phyloP scores from a whole-genome alignment of 495 filamentous ascomycete genomes.

The Penicillium fimorum region DNA sequence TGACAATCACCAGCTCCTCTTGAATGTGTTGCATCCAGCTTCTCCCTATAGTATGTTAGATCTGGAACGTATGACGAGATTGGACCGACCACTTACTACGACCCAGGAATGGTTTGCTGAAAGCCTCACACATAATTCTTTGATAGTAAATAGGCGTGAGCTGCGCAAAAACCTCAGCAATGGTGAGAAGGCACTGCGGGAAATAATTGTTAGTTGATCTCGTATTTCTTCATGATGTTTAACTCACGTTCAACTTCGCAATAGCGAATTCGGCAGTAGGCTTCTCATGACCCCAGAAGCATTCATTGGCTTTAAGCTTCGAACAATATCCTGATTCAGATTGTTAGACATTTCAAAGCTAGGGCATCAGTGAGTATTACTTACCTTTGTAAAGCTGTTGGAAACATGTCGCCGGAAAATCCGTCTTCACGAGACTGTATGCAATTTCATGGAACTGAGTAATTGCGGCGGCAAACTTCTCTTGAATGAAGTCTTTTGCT shows the following conservation, averaged over 20 bases:
- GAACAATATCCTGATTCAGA: neutral
- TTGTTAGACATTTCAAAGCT: neutral
- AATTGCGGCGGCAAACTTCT: slow-evolving; percentile 3
- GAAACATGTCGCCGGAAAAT: neutral
- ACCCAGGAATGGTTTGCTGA: neutral
- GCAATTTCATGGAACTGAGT: neutral
- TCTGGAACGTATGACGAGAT: neutral
- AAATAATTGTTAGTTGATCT: neutral
- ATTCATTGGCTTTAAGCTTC: slow-evolving; percentile 3
- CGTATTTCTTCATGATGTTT: neutral
- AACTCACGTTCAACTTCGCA: neutral
- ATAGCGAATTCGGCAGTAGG: neutral
- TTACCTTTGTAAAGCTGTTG: slow-evolving; percentile 3
- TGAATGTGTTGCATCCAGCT: slow-evolving; percentile 21
- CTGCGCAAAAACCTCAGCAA: slow-evolving; percentile 15
- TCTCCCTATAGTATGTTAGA: slow-evolving; percentile 10
- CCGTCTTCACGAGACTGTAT: neutral
- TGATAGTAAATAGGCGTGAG: slow-evolving; percentile 16
- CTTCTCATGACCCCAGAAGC: slow-evolving; percentile 5
- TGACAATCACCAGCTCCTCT: slow-evolving; percentile 18
- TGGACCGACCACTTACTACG: slow-evolving; percentile 9
- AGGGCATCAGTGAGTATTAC: neutral
- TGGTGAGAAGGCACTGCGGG: slow-evolving; percentile 3
- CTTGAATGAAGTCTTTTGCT: slow-evolving; percentile 5
- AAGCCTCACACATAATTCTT: slow-evolving; percentile 3